Conservation (phyloP, 2,329 filamentous ascomycete species). For the Neofusicoccum umdonicola region DNA sequence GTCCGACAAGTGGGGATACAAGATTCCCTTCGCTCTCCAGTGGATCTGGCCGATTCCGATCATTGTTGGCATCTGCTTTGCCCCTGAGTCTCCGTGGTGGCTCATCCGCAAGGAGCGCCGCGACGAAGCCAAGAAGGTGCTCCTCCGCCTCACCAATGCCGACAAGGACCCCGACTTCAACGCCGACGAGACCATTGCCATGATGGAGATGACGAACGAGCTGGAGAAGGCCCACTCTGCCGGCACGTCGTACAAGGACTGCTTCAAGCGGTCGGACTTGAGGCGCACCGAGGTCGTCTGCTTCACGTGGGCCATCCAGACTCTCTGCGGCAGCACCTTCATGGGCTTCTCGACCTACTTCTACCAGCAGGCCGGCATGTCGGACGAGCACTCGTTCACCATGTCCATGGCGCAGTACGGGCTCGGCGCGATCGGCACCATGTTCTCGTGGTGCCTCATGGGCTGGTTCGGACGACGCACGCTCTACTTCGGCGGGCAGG, state of each 20-base stretch:
- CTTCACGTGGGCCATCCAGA: slow-evolving; percentile 46
- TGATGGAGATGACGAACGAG: slow-evolving; percentile 86
- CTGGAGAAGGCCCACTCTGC: slow-evolving; percentile 71
- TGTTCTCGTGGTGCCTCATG: slow-evolving; percentile 79
- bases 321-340: slow-evolving; percentile 43
- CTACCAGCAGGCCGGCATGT: slow-evolving; percentile 47
- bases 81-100: slow-evolving; percentile 72
- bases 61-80: slow-evolving; percentile 62
- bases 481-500: slow-evolving; percentile 67
- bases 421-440: slow-evolving; percentile 71
- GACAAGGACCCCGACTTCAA: slow-evolving; percentile 48
- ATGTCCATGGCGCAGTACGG: slow-evolving; percentile 55
- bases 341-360: slow-evolving; percentile 48
- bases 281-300: slow-evolving; percentile 72
- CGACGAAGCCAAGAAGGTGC: slow-evolving; percentile 62
- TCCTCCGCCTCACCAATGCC: slow-evolving; percentile 62
- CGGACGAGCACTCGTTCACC: slow-evolving; percentile 41
- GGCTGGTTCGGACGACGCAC: slow-evolving; percentile 72
- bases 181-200: slow-evolving; percentile 62
- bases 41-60: slow-evolving; percentile 73
- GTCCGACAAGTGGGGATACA: slow-evolving; percentile 65
- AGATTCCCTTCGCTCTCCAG: slow-evolving; percentile 65
- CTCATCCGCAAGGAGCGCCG: slow-evolving; percentile 62
- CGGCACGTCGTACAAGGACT: slow-evolving; percentile 73
- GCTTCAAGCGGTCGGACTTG: slow-evolving; percentile 73